Evolutionary conservation across 345 rosid genomes (phyloP).

Genomic region (Euphorbia tirucalli): DNA sequence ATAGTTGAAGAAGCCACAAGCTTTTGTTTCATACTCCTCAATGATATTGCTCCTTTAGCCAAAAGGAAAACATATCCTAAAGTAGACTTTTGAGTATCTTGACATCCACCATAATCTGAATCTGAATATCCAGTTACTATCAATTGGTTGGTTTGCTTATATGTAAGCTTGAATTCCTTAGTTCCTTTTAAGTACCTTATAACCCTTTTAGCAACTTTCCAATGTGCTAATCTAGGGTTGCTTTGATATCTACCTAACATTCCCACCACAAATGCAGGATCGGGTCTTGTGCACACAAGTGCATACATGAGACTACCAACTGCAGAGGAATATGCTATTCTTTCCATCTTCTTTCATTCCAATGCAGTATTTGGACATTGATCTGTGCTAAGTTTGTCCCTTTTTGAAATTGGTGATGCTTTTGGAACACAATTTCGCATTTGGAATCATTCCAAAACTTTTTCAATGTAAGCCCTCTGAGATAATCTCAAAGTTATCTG

Average conservation of each 20-base stretch:
- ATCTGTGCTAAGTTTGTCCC: neutral
- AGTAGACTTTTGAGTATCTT: neutral
- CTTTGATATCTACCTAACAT: neutral
- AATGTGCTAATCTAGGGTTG: no score
- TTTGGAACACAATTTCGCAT: no score
- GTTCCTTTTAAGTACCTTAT: no score
- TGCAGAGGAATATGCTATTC: neutral
- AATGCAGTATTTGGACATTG: neutral
- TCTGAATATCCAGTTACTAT: no score
- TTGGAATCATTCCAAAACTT: no score
- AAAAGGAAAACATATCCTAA: neutral
- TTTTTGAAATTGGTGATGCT: no score
- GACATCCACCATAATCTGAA: neutral
- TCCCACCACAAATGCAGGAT: neutral
- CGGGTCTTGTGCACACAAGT: neutral
- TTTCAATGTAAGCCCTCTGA: no score
- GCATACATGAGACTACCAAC: neutral
- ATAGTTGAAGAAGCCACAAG: neutral
- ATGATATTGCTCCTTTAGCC: neutral
- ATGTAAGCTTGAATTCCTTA: neutral
- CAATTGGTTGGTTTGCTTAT: neutral
- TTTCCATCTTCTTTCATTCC: neutral
- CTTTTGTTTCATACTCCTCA: neutral
- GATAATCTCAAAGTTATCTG: no score
- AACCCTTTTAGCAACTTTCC: neutral